Conservation (phyloP, 2,329 filamentous ascomycete species). For the Ambrosiella xylebori region DNA sequence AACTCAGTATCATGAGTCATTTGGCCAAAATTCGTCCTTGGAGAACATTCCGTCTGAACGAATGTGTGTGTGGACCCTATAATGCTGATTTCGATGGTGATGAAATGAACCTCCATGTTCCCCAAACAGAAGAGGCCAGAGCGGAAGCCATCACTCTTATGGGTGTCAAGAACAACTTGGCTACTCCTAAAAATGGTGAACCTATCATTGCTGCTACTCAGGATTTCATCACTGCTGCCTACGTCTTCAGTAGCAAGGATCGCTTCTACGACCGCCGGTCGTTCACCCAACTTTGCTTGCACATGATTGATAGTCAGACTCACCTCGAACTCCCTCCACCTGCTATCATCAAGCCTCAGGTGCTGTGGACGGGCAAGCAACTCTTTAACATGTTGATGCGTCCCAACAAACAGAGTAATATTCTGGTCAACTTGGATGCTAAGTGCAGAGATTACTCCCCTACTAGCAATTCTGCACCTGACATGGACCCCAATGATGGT, state of each 20-base stretch:
- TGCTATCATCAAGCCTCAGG: constrained; percentile 66
- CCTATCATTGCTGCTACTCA: constrained; percentile 98
- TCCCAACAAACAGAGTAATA: constrained; percentile 66
- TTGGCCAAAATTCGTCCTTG: constrained; percentile 84
- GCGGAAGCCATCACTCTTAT: constrained; percentile 92
- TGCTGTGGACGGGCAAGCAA: constrained; percentile 93
- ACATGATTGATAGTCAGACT: constrained; percentile 73
- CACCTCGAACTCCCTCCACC: constrained; percentile 75
- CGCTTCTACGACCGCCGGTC: constrained; percentile 77
- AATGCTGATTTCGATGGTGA: constrained; percentile 98
- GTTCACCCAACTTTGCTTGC: constrained; percentile 79
- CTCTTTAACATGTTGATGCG: constrained; percentile 84
- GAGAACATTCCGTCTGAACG: constrained; percentile 90
- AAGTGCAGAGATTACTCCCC: constrained; percentile 68
- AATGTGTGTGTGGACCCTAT: constrained; percentile 95
- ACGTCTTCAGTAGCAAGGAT: constrained; percentile 80
- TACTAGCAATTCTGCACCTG: constrained; percentile 38
- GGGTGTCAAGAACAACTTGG: constrained; percentile 93
- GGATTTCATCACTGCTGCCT: constrained; percentile 95
- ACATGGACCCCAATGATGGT: constrained; percentile 72
- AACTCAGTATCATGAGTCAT: constrained; percentile 96
- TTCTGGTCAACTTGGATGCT: constrained; percentile 82
- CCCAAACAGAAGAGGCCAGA: constrained; percentile 90
- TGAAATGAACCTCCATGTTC: constrained; percentile 97
- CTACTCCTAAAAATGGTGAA: constrained; percentile 92